phyloP scores from a whole-genome alignment of 1,139 yeast species.

The Pichia inconspicua region DNA sequence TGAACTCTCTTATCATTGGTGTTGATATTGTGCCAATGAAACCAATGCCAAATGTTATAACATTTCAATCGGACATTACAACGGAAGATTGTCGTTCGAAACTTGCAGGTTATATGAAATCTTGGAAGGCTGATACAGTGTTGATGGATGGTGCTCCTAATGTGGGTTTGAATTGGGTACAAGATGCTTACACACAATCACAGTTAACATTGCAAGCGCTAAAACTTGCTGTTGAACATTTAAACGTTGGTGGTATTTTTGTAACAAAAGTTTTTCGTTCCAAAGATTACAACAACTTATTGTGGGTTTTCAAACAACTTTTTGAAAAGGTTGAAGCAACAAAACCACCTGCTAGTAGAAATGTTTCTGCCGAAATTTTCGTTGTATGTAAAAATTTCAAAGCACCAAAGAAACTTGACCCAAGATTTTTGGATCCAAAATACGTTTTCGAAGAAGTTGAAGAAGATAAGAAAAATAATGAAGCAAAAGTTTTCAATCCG shows the following conservation, averaged over 20 bases:
- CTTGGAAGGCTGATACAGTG: slow-evolving; percentile 98
- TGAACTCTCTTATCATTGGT: slow-evolving; percentile 89
- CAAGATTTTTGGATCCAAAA: slow-evolving; percentile 82
- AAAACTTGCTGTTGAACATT: slow-evolving; percentile 90
- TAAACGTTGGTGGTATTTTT: slow-evolving; percentile 90
- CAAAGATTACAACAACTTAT: slow-evolving; percentile 89
- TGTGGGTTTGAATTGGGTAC: slow-evolving; percentile 98
- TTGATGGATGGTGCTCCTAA: slow-evolving; percentile 99
- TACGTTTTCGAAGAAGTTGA: slow-evolving; percentile 91
- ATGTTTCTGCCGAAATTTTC: slow-evolving; percentile 96
- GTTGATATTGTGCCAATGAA: slow-evolving; percentile 97
- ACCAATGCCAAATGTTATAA: slow-evolving; percentile 85
- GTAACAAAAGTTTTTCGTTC: slow-evolving; percentile 96
- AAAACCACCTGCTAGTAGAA: slow-evolving; percentile 97
- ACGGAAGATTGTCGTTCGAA: slow-evolving; percentile 96
- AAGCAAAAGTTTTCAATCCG: slow-evolving; percentile 89
- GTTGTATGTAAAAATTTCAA: slow-evolving; percentile 94
- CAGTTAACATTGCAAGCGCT: slow-evolving; percentile 90
- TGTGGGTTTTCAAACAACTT: slow-evolving; percentile 96
- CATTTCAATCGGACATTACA: slow-evolving; percentile 94
- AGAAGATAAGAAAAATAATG: slow-evolving; percentile 71
- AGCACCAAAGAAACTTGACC: slow-evolving; percentile 93
- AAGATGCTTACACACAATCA: slow-evolving; percentile 97
- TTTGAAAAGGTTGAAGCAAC: slow-evolving; percentile 97
- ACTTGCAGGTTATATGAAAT: slow-evolving; percentile 90